phyloP scores from a whole-genome alignment of 305 asterid species.

The Stenogyne calaminthoides region DNA sequence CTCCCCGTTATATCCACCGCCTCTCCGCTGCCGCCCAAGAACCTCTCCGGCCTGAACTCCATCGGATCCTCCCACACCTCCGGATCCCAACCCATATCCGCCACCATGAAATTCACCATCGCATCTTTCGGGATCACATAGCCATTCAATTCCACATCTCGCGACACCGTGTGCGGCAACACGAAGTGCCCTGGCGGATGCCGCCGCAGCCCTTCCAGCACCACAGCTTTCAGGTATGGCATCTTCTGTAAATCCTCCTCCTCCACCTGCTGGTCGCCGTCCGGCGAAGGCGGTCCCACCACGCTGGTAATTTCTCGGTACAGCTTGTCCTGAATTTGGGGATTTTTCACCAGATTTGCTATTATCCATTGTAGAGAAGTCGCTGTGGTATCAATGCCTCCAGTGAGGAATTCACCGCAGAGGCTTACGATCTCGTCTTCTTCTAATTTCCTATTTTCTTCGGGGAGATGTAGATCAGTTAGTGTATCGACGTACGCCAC shows the following conservation, averaged over 20 bases:
- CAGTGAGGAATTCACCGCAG: slow-evolving; percentile 49
- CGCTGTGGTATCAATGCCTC: slow-evolving; percentile 51
- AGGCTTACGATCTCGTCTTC: slow-evolving; percentile 47
- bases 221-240: slow-evolving; percentile 75
- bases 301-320: slow-evolving; percentile 50
- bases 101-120: slow-evolving; percentile 69
- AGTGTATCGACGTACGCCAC: slow-evolving; percentile 52
- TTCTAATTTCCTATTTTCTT: slow-evolving; percentile 37
- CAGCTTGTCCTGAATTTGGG: slow-evolving; percentile 40
- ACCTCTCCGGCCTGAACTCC: slow-evolving; percentile 85
- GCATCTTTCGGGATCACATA: slow-evolving; percentile 51
- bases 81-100: slow-evolving; percentile 79
- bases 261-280: slow-evolving; percentile 21
- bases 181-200: slow-evolving; percentile 90
- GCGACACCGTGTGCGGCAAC: slow-evolving; percentile 60
- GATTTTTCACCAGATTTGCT: slow-evolving; percentile 55
- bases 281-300: slow-evolving; percentile 22
- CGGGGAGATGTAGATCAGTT: slow-evolving; percentile 43
- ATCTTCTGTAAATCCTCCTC: slow-evolving; percentile 67
- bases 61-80: slow-evolving; percentile 78
- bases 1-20: slow-evolving; percentile 58
- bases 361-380: slow-evolving; percentile 55
- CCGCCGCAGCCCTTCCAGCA: slow-evolving; percentile 75
- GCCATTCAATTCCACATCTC: slow-evolving; percentile 56
- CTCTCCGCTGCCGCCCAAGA: slow-evolving; percentile 26